A percentile compares a stretch with the other conserved stretches of the same genome.
phyloP scores from a whole-genome alignment of 192 early-diverging fungal species.

The Chytriomyces sp. region DNA sequence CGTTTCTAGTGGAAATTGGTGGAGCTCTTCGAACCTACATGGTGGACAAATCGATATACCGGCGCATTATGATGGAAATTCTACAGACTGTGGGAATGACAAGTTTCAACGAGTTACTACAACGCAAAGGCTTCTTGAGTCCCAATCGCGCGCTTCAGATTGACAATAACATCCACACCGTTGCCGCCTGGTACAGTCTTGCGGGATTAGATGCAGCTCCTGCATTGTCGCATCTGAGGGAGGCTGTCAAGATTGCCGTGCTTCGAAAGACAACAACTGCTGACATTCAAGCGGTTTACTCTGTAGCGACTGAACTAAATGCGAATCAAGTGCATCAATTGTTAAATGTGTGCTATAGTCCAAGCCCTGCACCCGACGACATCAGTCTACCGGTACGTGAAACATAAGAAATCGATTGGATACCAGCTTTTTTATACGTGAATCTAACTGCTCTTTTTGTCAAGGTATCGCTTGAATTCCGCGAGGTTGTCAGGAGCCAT shows the following conservation, averaged over 20 bases:
- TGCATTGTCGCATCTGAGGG: neutral
- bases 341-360: neutral
- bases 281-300: neutral
- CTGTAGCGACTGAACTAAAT: neutral
- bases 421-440: no score
- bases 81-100: conserved; percentile 82
- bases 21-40: conserved; percentile 86
- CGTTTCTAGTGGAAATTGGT: conserved; percentile 83
- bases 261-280: neutral
- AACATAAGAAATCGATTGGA: no score
- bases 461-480: neutral
- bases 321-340: conserved; percentile 1
- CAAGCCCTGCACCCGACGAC: neutral
- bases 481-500: neutral
- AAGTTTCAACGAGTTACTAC: conserved; percentile 86
- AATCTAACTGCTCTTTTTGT: neutral
- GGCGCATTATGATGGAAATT: conserved; percentile 83
- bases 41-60: conserved; percentile 73
- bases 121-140: conserved; percentile 77
- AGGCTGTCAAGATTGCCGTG: neutral
- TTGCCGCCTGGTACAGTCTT: neutral
- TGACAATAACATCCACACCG: neutral
- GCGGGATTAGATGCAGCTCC: neutral
- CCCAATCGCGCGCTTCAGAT: neutral
- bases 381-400: no score